Base-by-base conservation (phyloP, 139 green algal genomes). In the Pseudopediastrum boryanum region DNA sequence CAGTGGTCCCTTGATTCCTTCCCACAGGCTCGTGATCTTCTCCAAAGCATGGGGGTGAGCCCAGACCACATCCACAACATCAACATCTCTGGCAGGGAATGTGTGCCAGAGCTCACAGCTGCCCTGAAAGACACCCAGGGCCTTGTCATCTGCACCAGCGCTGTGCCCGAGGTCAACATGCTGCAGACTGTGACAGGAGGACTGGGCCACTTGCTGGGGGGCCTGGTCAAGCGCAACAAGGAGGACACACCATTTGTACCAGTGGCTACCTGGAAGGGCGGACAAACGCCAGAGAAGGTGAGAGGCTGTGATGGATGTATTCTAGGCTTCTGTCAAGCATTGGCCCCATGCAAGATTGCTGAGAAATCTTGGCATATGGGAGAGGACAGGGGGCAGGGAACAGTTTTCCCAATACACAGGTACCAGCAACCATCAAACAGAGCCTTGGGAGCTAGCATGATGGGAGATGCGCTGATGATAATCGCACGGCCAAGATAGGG, bases 71-170 rank as follows among this genome's bases (percentile, higher is more conserved):
- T 77, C n/a, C 52, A 52, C 0, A 23, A 50, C 29, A 5, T 77
- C 4, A 52, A 77, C 51, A 12, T 77, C 0, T 38, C 50, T 8
- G 68, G 68, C 31, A 65, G 56, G 23, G 59, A 23, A 41, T 50
- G 51, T 5, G 19, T 59, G 10, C 6, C 51, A 65, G 70, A 23
- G 13, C 50, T 77, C 13, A 62, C 65, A 25, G 3, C 36, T 5
- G 70, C 51, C 2, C n/a, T 77, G 51, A 50, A 77, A 10, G 70
- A 52, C 35, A 67, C 36, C 39, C 31, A 65, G 10, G 70, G 51
- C 3, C 50, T 77, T 10, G 56, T 77, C 3, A 77, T 77, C 50
- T 77, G 70, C 70, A 77, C 70, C 6, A 56, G 33, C 44, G 70
- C 70, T 16, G 70, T 77, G 35, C 70, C 70, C 27, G 50, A 77